Conservation (phyloP, 1,139 yeast species). For the Blastobotrys indianensis region DNA sequence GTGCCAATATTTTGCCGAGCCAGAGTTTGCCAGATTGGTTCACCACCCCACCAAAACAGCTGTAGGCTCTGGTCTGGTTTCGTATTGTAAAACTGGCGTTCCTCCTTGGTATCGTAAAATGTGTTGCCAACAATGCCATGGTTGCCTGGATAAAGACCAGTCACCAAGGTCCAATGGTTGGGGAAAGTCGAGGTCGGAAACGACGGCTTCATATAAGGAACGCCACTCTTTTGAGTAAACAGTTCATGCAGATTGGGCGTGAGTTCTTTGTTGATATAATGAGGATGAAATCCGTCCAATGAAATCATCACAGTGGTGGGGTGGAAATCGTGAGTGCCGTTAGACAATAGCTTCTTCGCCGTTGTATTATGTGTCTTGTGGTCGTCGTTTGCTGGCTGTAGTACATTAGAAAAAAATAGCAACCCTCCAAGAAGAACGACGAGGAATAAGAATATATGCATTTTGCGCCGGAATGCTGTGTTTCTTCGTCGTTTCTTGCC, state of each 20-base stretch:
- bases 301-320: slow-evolving; percentile 77
- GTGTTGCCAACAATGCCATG: slow-evolving; percentile 88
- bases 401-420: slow-evolving; percentile 17
- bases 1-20: slow-evolving; percentile 54
- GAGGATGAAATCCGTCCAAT: slow-evolving; percentile 88
- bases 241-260: slow-evolving; percentile 69
- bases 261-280: slow-evolving; percentile 56
- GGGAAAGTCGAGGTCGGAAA: slow-evolving; percentile 90
- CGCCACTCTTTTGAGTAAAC: slow-evolving; percentile 51
- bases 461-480: slow-evolving; percentile 13
- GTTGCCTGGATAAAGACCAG: slow-evolving; percentile 76
- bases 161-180: slow-evolving; percentile 85
- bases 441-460: slow-evolving; percentile 17
- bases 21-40: slow-evolving; percentile 83
- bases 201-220: slow-evolving; percentile 81
- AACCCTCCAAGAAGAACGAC: slow-evolving; percentile 16
- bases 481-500: slow-evolving; percentile 15
- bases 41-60: slow-evolving; percentile 81
- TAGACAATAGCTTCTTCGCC: slow-evolving; percentile 38
- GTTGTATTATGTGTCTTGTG: slow-evolving; percentile 1
- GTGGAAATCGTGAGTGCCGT: slow-evolving; percentile 67
- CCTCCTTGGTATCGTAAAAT: slow-evolving; percentile 57
- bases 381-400: slow-evolving; percentile 6
- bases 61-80: slow-evolving; percentile 51
- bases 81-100: slow-evolving; percentile 59